phyloP scores from a whole-genome alignment of 2,329 filamentous ascomycete species.

The Trichoderma sp. region DNA sequence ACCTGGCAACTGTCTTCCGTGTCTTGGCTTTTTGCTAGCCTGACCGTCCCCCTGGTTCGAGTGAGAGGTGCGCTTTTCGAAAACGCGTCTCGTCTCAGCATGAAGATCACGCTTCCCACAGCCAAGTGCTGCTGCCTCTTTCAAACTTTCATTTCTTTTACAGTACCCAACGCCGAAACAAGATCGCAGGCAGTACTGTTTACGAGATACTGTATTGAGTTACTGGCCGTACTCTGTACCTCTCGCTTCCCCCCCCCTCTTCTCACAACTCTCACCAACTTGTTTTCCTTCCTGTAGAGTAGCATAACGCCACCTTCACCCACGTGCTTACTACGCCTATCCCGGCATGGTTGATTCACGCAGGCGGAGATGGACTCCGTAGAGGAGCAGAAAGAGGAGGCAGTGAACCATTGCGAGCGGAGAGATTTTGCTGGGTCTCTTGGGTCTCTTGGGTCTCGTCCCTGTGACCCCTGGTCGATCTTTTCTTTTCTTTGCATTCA shows the following conservation, averaged over 20 bases:
- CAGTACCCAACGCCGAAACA: background rate
- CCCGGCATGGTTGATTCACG: conserved; percentile 13
- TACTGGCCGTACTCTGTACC: background rate
- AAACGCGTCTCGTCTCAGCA: conserved; percentile 12
- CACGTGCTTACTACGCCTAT: conserved; percentile 18
- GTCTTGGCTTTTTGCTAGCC: conserved; percentile 13
- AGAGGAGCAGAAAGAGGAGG: background rate
- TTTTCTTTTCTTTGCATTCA: background rate
- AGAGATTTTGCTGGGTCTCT: conserved; percentile 1
- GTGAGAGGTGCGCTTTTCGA: background rate
- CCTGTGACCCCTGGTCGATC: background rate
- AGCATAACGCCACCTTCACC: conserved; percentile 18
- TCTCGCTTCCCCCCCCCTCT: background rate
- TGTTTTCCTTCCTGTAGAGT: background rate
- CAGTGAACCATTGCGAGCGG: conserved; percentile 6
- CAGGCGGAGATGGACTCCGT: conserved; percentile 7
- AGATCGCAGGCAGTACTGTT: background rate
- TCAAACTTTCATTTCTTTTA: background rate
- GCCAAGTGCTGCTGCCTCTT: background rate
- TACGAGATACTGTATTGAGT: background rate
- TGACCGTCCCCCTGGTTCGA: conserved; percentile 1
- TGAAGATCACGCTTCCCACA: conserved; percentile 11
- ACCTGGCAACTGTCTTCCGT: conserved; percentile 6
- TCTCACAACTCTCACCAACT: background rate
- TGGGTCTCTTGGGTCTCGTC: conserved; percentile 10